Conservation (phyloP, 176 grass and related monocot species). For the Ampelocalamus luodianensis region DNA sequence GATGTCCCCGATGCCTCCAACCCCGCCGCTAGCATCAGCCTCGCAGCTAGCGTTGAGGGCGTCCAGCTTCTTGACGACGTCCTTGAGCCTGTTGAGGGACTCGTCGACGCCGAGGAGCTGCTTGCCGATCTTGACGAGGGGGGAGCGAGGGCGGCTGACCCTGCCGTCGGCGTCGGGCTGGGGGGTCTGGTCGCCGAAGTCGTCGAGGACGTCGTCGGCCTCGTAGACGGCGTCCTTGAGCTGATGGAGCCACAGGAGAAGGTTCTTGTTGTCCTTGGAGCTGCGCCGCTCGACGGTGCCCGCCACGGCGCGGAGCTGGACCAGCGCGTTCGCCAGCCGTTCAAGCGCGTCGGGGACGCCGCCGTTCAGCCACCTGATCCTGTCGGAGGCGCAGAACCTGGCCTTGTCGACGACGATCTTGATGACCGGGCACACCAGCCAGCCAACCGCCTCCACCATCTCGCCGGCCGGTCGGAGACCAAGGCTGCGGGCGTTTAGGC, state of each 20-base stretch:
- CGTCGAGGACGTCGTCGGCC: constrained; percentile 53
- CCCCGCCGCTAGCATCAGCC: constrained; percentile 9
- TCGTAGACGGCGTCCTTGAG: constrained; percentile 54
- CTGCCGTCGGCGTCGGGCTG: neutral
- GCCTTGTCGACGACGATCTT: constrained; percentile 45
- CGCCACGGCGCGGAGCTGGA: constrained; percentile 6
- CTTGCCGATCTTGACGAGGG: neutral
- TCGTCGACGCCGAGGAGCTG: constrained; percentile 37
- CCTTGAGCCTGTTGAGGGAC: constrained; percentile 47
- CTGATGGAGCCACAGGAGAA: constrained; percentile 40
- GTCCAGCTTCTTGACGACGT: constrained; percentile 25
- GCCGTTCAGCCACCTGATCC: constrained; percentile 29
- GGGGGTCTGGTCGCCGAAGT: constrained; percentile 23
- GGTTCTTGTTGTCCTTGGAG: neutral
- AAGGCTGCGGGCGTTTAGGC: neutral
- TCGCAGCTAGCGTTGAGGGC: neutral
- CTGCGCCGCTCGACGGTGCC: constrained; percentile 21
- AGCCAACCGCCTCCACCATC: constrained; percentile 51
- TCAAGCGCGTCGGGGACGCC: constrained; percentile 11
- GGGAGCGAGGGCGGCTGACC: constrained; percentile 7
- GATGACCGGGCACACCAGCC: constrained; percentile 52
- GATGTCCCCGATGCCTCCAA: neutral
- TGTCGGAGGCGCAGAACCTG: constrained; percentile 29
- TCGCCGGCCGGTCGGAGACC: neutral
- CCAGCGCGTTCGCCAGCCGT: neutral